These are phyloP conservation scores for Ophiocordyceps polyrhachis-furcata DNA, from an alignment of 2,329 filamentous ascomycete species.

Conservation along the genomic window DNA sequence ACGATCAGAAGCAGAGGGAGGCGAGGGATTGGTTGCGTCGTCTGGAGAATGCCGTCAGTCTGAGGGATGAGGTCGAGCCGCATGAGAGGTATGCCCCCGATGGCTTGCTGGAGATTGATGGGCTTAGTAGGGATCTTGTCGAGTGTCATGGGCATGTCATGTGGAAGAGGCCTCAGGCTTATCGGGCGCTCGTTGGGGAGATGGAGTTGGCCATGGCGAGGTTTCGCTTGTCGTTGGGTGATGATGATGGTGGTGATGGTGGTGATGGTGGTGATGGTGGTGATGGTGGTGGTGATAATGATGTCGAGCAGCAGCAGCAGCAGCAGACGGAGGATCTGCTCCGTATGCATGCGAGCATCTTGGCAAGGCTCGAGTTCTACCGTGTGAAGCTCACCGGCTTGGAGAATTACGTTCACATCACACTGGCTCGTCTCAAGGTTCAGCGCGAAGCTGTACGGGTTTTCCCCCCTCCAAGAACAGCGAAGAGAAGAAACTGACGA, in stretches of 20 bases:
- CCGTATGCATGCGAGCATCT: slow-evolving; percentile 32
- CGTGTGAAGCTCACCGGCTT: slow-evolving; percentile 40
- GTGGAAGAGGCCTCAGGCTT: slow-evolving; percentile 45
- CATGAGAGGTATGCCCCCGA: slow-evolving; percentile 34
- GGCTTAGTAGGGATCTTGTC: slow-evolving; percentile 41
- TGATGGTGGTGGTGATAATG: neutral
- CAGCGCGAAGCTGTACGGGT: slow-evolving; percentile 38
- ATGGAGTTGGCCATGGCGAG: slow-evolving; percentile 27
- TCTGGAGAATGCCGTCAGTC: slow-evolving; percentile 41
- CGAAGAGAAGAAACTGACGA: too few species aligned
- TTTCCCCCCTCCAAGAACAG: too few species aligned
- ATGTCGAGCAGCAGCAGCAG: slow-evolving; percentile 4
- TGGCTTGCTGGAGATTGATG: slow-evolving; percentile 35
- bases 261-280: neutral
- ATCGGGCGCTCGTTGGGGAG: slow-evolving; percentile 31
- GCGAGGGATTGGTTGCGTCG: slow-evolving; percentile 41
- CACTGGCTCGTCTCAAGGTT: slow-evolving; percentile 39
- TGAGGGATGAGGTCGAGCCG: slow-evolving; percentile 40
- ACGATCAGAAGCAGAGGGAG: slow-evolving; percentile 43
- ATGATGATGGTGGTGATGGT: neutral
- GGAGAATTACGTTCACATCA: slow-evolving; percentile 44
- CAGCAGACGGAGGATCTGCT: slow-evolving; percentile 13
- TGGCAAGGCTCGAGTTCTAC: slow-evolving; percentile 38
- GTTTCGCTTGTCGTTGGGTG: slow-evolving; percentile 13
- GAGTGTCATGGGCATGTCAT: slow-evolving; percentile 44